Evolutionary conservation across 75 land plant species (phyloP).

Genomic region (Picea sitchensis): DNA sequence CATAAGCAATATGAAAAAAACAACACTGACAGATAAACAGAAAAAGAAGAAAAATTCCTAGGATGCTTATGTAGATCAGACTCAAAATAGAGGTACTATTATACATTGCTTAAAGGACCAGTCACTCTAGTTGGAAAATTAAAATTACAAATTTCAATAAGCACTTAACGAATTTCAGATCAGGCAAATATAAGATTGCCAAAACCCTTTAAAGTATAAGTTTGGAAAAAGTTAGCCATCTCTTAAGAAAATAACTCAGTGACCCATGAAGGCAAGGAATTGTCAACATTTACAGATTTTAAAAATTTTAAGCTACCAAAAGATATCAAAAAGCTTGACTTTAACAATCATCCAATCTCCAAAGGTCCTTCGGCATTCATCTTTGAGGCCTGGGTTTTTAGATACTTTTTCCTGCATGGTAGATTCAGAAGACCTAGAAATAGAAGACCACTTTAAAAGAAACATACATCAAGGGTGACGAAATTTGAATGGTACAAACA

Average conservation of each 20-base stretch:
- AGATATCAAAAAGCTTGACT: not conserved
- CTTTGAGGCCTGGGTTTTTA: not conserved
- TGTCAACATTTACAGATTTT: not conserved
- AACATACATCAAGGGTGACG: not conserved
- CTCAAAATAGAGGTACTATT: not conserved
- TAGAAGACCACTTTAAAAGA: not conserved
- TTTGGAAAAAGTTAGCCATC: not conserved
- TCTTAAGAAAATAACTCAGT: not conserved
- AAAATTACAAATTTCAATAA: not conserved
- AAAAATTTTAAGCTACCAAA: not conserved
- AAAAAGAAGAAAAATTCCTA: no score
- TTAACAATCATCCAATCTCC: not conserved
- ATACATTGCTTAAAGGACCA: not conserved
- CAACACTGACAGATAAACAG: not conserved
- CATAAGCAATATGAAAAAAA: not conserved
- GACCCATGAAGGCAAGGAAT: not conserved
- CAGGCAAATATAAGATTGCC: not conserved
- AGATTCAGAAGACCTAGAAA: not conserved
- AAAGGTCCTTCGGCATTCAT: not conserved
- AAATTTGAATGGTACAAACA: not conserved
- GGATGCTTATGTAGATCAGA: not conserved
- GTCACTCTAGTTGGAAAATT: not conserved
- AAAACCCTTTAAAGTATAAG: not conserved
- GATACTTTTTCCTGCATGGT: not conserved
- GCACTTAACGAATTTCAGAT: not conserved